phyloP scores from a whole-genome alignment of 2,329 filamentous ascomycete species.

The Ophiosphaerella narmari region DNA sequence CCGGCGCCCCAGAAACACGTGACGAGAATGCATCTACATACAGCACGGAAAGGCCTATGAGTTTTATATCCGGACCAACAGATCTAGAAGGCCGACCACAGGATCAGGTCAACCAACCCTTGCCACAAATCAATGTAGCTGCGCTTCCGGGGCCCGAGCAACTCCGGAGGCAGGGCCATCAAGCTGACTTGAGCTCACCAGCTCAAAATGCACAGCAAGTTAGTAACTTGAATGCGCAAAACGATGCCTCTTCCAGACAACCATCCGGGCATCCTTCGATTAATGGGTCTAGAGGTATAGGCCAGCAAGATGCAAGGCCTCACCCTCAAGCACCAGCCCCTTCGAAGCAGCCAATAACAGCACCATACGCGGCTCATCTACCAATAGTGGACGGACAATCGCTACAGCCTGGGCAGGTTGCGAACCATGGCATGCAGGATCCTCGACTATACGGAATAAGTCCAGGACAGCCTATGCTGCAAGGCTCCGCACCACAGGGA shows the following conservation, averaged over 20 bases:
- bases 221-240: conserved; percentile 1
- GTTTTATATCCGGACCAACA: conserved; percentile 40
- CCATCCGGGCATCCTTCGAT: conserved; percentile 6
- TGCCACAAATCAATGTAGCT: not conserved
- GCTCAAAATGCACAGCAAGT: conserved; percentile 7
- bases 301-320: not conserved
- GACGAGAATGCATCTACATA: conserved; percentile 30
- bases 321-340: conserved; percentile 1
- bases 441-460: conserved; percentile 11
- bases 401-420: conserved; percentile 7
- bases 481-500: conserved; percentile 11
- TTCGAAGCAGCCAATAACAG: not conserved
- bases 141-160: conserved; percentile 10
- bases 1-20: conserved; percentile 9
- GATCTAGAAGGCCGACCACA: conserved; percentile 42
- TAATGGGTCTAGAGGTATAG: not conserved
- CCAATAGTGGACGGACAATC: conserved; percentile 6
- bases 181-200: conserved; percentile 4
- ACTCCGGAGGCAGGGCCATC: conserved; percentile 13
- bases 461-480: conserved; percentile 10
- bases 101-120: conserved; percentile 39
- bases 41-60: conserved; percentile 44
- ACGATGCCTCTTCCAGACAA: not conserved
- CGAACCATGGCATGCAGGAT: conserved; percentile 11
- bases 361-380: conserved; percentile 7